Percentiles rank a stretch among this genome's conserved stretches.
Evolutionary conservation across 164 flowering plant genomes (phyloP).

Genomic region (Kalanchoe fedtschenkoi): DNA sequence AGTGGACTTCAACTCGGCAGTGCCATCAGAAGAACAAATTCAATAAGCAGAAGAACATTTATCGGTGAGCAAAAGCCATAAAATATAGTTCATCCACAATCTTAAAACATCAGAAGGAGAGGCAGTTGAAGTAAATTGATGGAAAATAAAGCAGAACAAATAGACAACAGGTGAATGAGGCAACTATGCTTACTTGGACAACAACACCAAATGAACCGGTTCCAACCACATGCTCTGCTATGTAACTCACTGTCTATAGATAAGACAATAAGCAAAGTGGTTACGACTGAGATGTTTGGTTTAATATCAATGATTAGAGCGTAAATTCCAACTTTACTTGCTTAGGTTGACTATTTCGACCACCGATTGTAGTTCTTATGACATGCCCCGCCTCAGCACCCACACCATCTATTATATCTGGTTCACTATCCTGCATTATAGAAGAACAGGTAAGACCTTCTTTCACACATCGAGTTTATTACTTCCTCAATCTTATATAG

Average conservation of each 20-base stretch:
- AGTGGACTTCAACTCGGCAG: too few relatives aligned
- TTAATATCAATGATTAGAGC: background rate
- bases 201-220: slow-evolving; percentile 97
- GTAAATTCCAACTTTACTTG: slow-evolving; percentile 39
- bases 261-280: slow-evolving; percentile 12
- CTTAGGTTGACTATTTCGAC: slow-evolving; percentile 75
- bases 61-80: too few relatives aligned
- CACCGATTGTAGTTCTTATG: slow-evolving; percentile 71
- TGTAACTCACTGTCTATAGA: slow-evolving; percentile 66
- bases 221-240: slow-evolving; percentile 92
- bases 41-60: too few relatives aligned
- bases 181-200: slow-evolving; percentile 48
- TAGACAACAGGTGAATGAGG: background rate
- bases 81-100: too few relatives aligned
- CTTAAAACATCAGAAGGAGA: too few relatives aligned
- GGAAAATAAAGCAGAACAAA: background rate
- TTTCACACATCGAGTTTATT: background rate
- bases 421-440: slow-evolving; percentile 75
- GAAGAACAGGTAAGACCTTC: background rate
- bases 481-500: background rate
- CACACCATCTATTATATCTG: slow-evolving; percentile 75
- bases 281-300: background rate
- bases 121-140: background rate
- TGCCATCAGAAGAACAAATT: too few relatives aligned
- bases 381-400: slow-evolving; percentile 87